Evolutionary conservation across 495 filamentous ascomycete genomes (phyloP), one percentile per base, ranked within the genome.

Genomic region (Neurospora sp.): DNA sequence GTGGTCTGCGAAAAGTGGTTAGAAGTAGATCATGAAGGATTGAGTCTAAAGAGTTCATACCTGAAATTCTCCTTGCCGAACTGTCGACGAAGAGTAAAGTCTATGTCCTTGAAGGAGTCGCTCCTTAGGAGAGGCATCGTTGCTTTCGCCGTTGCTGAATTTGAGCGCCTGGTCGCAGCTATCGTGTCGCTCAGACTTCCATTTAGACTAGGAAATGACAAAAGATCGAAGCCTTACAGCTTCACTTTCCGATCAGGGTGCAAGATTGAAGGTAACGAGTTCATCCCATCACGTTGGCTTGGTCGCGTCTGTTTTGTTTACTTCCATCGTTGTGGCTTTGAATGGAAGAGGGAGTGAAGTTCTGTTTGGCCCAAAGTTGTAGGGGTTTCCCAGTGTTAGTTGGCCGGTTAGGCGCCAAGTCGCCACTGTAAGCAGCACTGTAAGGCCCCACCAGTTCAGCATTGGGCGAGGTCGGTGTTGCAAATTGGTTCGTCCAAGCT

Each of bases 61-160:
- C 93, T 86, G 78, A 96, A 94, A 12, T 81, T 81, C 4, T 81
- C 80, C 79, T 97, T 97, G 69, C 89, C 89, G 82, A 97, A 97
- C 40, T 96, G 92, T 12, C 89, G 87, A 38, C 90, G 88, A 9
- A 98, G 85, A 8, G 93, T 93, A 79, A 95, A 97, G 73, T 97
- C 92, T 70, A 96, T 85, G 79, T 98, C 95, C 37, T 81, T 83
- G 71, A 83, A 81, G 3, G 85, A 87, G 69, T 83, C 82, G 14
- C 76, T 81, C 74, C 85, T 82, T 37, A 75, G 68, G 40, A 83
- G 73, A 48, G 83, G 79, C 84, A 86, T 86, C 69, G 70, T 31
- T n/a, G 1, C 68, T 53, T 40, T 37, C 22, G 40, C 59, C 20
- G 59, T 17, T 35, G 27, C 0, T 37, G 27, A 16, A 1, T 35